Evolutionary conservation across 2,329 filamentous ascomycete species (phyloP).

Genomic region (Talaromyces pinophilus): DNA sequence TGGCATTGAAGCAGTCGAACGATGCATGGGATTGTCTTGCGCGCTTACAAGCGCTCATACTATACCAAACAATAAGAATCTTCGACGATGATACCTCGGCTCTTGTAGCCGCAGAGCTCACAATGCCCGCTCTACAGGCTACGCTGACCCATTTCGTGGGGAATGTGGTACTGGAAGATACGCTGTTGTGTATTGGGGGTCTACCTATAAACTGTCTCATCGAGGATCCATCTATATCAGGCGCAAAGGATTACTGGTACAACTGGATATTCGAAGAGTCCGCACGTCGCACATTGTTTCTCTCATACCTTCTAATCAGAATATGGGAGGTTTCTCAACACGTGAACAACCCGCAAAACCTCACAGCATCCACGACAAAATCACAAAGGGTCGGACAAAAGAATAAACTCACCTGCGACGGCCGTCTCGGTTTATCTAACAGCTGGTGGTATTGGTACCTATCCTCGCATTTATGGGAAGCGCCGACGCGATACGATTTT

Average conservation of each 20-base stretch:
- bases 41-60: conserved; percentile 51
- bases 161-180: conserved; percentile 27
- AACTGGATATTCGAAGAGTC: conserved; percentile 59
- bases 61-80: conserved; percentile 54
- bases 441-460: conserved; percentile 33
- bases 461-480: conserved; percentile 34
- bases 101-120: conserved; percentile 43
- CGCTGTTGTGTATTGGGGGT: conserved; percentile 23
- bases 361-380: neutral
- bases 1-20: conserved; percentile 35
- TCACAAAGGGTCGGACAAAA: neutral
- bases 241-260: conserved; percentile 47
- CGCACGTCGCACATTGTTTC: conserved; percentile 53
- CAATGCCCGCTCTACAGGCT: conserved; percentile 32
- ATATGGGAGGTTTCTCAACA: conserved; percentile 30
- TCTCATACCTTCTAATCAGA: conserved; percentile 49
- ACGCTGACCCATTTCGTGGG: conserved; percentile 28
- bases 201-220: conserved; percentile 46
- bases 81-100: conserved; percentile 54
- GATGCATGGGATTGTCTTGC: conserved; percentile 40
- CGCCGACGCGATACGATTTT: conserved; percentile 33
- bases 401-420: conserved; percentile 30
- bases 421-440: conserved; percentile 31
- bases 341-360: neutral
- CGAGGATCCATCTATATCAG: neutral